Conservation (phyloP, 148 eudicot species). For the Spergularia bocconei region DNA sequence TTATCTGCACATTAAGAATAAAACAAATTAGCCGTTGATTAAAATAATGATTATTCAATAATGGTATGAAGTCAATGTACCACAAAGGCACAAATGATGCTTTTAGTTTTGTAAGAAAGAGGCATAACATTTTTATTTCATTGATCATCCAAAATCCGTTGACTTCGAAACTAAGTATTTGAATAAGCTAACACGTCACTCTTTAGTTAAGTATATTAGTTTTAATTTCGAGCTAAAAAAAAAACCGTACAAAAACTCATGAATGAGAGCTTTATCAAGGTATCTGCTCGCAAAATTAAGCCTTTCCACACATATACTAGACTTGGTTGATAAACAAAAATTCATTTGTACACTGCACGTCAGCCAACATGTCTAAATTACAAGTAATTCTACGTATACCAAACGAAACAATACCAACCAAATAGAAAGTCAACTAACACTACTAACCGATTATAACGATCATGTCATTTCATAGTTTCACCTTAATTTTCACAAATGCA, state of each 20-base stretch:
- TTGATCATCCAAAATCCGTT: too few species aligned
- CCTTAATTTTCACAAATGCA: slow-evolving; percentile 17
- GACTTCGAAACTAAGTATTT: too few species aligned
- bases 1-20: too few species aligned
- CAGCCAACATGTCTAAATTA: slow-evolving; percentile 5
- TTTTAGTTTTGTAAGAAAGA: too few species aligned
- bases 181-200: too few species aligned
- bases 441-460: slow-evolving; percentile 1
- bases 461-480: neutral
- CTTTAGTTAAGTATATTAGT: neutral
- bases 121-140: too few species aligned
- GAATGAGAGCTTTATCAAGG: too few species aligned
- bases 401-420: neutral
- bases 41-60: too few species aligned
- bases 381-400: neutral
- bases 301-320: neutral
- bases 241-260: neutral
- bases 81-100: too few species aligned
- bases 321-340: slow-evolving; percentile 15
- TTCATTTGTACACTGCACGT: slow-evolving; percentile 4
- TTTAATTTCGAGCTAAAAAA: neutral
- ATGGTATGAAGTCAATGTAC: too few species aligned
- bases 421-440: slow-evolving; percentile 21
- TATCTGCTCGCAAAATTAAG: too few species aligned
- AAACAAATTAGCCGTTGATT: too few species aligned